Base-by-base conservation (phyloP, 2,329 filamentous ascomycete species). In the Neonectria punicea region DNA sequence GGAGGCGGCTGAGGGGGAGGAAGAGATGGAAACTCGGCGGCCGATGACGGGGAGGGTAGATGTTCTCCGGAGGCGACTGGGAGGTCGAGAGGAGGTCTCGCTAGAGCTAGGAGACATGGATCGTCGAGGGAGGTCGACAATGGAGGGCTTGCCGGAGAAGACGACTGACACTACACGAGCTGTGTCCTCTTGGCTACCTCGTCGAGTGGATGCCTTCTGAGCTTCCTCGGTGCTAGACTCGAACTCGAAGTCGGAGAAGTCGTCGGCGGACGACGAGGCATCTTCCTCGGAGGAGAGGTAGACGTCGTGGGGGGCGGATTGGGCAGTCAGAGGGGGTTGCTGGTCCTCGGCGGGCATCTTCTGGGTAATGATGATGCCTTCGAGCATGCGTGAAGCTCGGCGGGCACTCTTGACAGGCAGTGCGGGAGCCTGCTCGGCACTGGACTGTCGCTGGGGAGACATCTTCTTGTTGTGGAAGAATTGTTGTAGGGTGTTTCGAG, bases 241-340 rank as follows among this genome's bases (percentile, higher is more conserved):
- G 68, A 79, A 78, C 51, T 85, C 84, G 71, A 84, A 84, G 71
- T 88, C 85, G 60, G 86, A 89, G 67, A 85, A 85, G 76, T 88
- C 84, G 76, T 88, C 88, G 50, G 86, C 85, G 18, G 86, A 87
- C 1, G 88, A 88, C 1, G 88, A 90, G 32, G 84, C 87, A 67
- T 90, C 89, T 74, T 91, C 89, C 69, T 91, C 89, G 0, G 87
- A 90, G 2, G 88, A 90, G 28, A 91, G 84, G 75, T 91, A 91
- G 63, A 87, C 73, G 61, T 89, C 85, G 74, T 89, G 87, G 6
- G 87, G 85, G 2, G 82, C 80, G 22, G 81, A 78, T 51, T 82
- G 78, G 14, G 79, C 72, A 51, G 69, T 65, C 46, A 73, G 67
- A 18, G 79, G 72, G 44, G 78, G 74, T 25, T 75, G 74, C 22